Percentiles rank a stretch among this genome's conserved stretches.
Conservation (phyloP, 805 yeast species). For the Candida ulmi region DNA sequence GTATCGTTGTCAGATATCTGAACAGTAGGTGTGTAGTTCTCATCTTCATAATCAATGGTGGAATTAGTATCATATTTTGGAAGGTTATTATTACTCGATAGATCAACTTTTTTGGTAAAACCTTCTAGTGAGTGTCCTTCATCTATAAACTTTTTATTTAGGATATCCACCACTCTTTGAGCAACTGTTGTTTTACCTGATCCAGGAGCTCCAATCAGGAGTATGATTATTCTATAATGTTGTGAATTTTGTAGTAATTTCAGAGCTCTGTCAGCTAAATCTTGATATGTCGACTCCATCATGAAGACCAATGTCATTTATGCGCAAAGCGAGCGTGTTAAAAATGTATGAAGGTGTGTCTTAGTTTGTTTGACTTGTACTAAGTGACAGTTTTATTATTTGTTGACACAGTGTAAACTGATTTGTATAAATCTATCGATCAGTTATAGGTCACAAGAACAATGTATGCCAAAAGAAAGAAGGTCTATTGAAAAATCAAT, state of each 20-base stretch:
- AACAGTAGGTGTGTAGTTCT: slow-evolving; percentile 12
- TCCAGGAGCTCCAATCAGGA: slow-evolving; percentile 78
- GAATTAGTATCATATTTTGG: slow-evolving; percentile 7
- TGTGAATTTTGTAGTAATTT: slow-evolving; percentile 21
- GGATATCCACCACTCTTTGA: slow-evolving; percentile 31
- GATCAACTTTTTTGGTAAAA: neutral
- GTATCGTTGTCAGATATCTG: slow-evolving; percentile 1
- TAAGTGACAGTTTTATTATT: too few relatives aligned
- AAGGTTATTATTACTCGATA: slow-evolving; percentile 5
- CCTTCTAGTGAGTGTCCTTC: slow-evolving; percentile 6
- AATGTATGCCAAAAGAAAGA: too few relatives aligned
- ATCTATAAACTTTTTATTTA: slow-evolving; percentile 28
- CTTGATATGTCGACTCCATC: slow-evolving; percentile 26
- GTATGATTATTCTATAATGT: slow-evolving; percentile 44
- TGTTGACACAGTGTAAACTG: too few relatives aligned
- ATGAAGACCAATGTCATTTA: slow-evolving; percentile 9
- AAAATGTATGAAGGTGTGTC: neutral
- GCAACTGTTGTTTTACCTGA: slow-evolving; percentile 78
- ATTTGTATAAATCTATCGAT: too few relatives aligned
- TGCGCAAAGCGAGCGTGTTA: neutral
- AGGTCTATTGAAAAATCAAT: too few relatives aligned
- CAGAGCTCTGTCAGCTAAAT: slow-evolving; percentile 27
- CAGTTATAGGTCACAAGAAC: too few relatives aligned
- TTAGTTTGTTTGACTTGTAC: too few relatives aligned
- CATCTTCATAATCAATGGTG: slow-evolving; percentile 15